These are phyloP conservation scores for Austroboletus eburneus DNA, from an alignment of 768 basidiomycete species.

Conservation along the genomic window DNA sequence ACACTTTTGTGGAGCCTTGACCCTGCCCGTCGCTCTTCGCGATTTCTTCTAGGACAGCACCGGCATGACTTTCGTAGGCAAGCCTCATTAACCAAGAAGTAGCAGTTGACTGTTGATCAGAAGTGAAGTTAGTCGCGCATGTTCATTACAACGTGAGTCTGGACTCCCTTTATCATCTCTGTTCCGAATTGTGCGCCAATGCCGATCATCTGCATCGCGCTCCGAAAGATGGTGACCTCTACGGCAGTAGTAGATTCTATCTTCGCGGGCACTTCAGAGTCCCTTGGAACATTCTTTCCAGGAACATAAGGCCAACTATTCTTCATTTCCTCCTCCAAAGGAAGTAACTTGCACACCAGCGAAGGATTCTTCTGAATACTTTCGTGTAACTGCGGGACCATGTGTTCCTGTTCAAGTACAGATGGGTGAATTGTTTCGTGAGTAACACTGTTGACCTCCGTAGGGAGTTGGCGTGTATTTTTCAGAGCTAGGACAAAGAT, in stretches of 20 bases:
- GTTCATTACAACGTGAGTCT: slow-evolving; percentile 7
- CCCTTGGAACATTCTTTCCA: slow-evolving; percentile 11
- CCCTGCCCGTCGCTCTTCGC: slow-evolving; percentile 1
- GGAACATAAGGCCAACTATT: slow-evolving; percentile 43
- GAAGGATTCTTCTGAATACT: slow-evolving; percentile 40
- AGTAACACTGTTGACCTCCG: slow-evolving; percentile 39
- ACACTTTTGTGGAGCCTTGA: neutral
- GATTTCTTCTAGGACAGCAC: slow-evolving; percentile 21
- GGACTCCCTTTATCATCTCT: slow-evolving; percentile 22
- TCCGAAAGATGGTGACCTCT: slow-evolving; percentile 12
- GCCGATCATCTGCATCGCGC: slow-evolving; percentile 14
- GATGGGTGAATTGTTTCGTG: slow-evolving; percentile 62
- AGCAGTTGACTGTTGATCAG: slow-evolving; percentile 14
- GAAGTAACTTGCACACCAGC: slow-evolving; percentile 41
- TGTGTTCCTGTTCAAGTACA: slow-evolving; percentile 42
- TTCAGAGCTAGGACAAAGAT: slow-evolving; percentile 47
- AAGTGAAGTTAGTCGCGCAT: slow-evolving; percentile 6
- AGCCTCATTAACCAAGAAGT: slow-evolving; percentile 22
- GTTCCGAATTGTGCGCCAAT: slow-evolving; percentile 14
- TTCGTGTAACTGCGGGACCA: slow-evolving; percentile 32
- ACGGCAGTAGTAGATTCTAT: slow-evolving; percentile 1
- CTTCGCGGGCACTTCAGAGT: slow-evolving; percentile 10
- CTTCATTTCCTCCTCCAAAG: slow-evolving; percentile 51
- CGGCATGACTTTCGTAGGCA: slow-evolving; percentile 23
- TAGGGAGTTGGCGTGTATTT: slow-evolving; percentile 48